phyloP scores from a whole-genome alignment of 148 eudicot genomes.

The Vaccinium macrocarpon region DNA sequence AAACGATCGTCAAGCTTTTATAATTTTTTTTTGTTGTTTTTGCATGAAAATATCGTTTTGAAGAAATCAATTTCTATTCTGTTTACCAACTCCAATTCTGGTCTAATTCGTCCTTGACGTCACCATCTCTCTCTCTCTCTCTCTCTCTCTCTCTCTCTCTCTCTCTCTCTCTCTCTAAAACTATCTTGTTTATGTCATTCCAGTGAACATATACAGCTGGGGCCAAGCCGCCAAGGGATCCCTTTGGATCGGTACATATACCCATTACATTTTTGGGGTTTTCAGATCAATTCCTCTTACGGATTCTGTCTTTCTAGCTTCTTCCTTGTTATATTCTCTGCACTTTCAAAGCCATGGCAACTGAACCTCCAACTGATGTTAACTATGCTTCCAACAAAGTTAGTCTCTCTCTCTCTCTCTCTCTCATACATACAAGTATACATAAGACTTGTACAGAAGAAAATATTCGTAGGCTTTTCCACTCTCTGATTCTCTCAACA shows the following conservation, averaged over 20 bases:
- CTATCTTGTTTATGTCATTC: not conserved
- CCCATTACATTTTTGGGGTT: not conserved
- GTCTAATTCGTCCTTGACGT: not conserved
- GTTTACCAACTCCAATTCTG: not conserved
- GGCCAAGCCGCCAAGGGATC: not conserved
- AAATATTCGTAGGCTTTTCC: too few relatives aligned
- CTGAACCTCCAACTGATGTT: conserved; percentile 10
- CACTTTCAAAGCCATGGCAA: conserved; percentile 8
- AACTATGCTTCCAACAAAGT: not conserved
- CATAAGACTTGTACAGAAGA: too few relatives aligned
- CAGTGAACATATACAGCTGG: not conserved
- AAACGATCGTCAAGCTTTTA: not conserved
- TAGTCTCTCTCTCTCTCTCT: not conserved
- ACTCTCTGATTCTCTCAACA: too few relatives aligned
- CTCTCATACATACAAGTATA: too few relatives aligned
- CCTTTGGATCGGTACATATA: not conserved
- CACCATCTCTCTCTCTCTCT: not conserved
- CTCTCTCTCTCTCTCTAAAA: not conserved
- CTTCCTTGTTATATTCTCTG: not conserved
- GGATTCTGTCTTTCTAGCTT: not conserved
- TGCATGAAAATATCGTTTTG: not conserved
- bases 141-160: conserved; percentile 6
- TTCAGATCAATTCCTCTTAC: not conserved
- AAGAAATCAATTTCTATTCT: not conserved
- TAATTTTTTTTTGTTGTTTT: too few relatives aligned